phyloP scores from a whole-genome alignment of 140 eudicot genomes.

The Oenanthe javanica region DNA sequence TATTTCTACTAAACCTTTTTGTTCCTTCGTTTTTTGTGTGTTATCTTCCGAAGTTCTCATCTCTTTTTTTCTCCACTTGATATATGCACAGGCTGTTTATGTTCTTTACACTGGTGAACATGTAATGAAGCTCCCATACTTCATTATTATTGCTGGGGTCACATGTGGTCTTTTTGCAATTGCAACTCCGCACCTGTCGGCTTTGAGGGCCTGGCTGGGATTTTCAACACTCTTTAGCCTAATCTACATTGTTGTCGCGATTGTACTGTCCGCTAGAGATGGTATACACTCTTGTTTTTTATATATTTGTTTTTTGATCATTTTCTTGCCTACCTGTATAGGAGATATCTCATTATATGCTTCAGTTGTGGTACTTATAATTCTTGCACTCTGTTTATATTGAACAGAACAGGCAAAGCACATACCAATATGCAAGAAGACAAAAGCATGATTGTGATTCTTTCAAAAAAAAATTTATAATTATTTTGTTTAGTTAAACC shows the following conservation, averaged over 20 bases:
- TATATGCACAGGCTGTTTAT: conserved; percentile 73
- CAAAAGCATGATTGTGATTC: neutral
- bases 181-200: conserved; percentile 75
- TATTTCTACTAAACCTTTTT: neutral
- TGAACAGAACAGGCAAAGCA: neutral
- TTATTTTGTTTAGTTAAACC: neutral
- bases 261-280: conserved; percentile 60
- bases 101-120: conserved; percentile 47
- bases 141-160: conserved; percentile 63
- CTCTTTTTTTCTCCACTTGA: neutral
- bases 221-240: conserved; percentile 67
- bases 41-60: neutral
- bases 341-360: neutral
- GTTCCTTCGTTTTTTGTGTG: neutral
- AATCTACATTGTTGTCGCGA: conserved; percentile 49
- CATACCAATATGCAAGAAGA: neutral
- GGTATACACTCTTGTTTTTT: conserved; percentile 36
- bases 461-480: neutral
- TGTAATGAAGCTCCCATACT: conserved; percentile 69
- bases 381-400: neutral
- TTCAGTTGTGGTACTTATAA: neutral
- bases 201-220: conserved; percentile 74
- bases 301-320: neutral
- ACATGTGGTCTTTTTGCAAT: conserved; percentile 16
- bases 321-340: neutral